These are phyloP conservation scores for Pseudogymnoascus sp. DNA, from an alignment of 2,329 filamentous ascomycete genomes.

Conservation along the genomic window DNA sequence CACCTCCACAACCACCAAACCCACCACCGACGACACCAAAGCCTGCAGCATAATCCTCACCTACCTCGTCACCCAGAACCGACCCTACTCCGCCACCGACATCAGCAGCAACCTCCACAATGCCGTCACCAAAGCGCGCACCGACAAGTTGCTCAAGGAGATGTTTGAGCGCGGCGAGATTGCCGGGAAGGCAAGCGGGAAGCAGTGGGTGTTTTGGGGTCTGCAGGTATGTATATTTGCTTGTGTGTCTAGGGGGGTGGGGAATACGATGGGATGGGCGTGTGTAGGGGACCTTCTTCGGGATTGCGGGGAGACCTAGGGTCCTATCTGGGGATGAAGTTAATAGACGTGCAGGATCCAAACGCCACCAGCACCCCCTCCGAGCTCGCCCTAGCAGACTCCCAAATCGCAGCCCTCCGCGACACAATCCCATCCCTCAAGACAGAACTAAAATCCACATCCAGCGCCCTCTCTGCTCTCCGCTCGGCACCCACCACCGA, in stretches of 20 bases:
- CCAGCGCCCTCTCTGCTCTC: constrained; percentile 34
- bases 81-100: constrained; percentile 40
- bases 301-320: not conserved
- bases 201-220: constrained; percentile 29
- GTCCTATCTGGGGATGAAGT: not conserved
- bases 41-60: constrained; percentile 28
- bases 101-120: constrained; percentile 54
- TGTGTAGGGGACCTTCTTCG: too few relatives aligned
- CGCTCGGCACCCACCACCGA: constrained; percentile 40
- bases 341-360: constrained; percentile 34
- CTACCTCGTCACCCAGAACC: constrained; percentile 32
- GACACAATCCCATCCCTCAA: constrained; percentile 38
- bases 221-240: constrained; percentile 22
- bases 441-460: constrained; percentile 39
- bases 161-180: constrained; percentile 52
- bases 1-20: not conserved
- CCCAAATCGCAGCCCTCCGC: constrained; percentile 38
- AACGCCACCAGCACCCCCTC: constrained; percentile 39
- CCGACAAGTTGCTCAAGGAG: constrained; percentile 54
- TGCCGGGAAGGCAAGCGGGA: constrained; percentile 37
- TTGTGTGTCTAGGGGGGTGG: not conserved
- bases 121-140: constrained; percentile 42
- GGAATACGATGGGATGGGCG: too few relatives aligned
- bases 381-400: constrained; percentile 40
- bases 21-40: constrained; percentile 24